Base-by-base conservation (phyloP, 2,329 filamentous ascomycete genomes). In the Colletotrichum echinochloae region DNA sequence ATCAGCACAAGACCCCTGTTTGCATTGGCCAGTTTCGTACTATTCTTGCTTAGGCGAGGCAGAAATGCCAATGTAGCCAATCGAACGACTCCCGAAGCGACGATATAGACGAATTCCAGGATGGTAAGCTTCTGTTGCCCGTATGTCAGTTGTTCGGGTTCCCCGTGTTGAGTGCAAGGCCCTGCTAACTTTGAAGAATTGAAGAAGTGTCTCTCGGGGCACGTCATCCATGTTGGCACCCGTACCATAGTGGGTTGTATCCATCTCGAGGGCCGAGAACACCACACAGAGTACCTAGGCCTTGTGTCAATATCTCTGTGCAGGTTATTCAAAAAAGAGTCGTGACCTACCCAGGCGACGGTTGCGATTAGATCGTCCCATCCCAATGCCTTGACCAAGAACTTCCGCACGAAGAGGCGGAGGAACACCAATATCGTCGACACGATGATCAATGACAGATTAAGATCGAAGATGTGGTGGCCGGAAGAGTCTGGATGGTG, bases 1-100 rank as follows among this genome's bases (percentile, higher is more conserved):
- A 26, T 71, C 16, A 68, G 52, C 54, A 18, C 7, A 20, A 33
- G 5, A 0, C 9, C 1, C 37, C 11, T 44, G 3, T 28, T 11
- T 23, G n/a, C 3, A 20, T 9, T 33, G 2, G 12, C 9, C 18
- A 6, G 12, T 2, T 18, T 37, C 60, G 18, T 74, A 81, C 80
- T 77, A 23, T 80, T 78, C 72, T 76, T 78, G 56, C 72, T 74
- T 18, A 82, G 74, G n/a, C 79, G 77, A 12, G 77, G 76, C 16
- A 81, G 70, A 66, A 82, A 81, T 8, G 78, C 76, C 11, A 79
- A 74, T 39, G 82, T 79, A 2, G 79, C 75, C 20, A 81, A 62
- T 54, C 80, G 74, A 30, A 81, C 76, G 5, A 79, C 66, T 20
- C 78, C 79, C 1, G 79, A 75, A 2, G 72, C 74, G 67, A 78